Evolutionary conservation across 2,329 filamentous ascomycete species (phyloP).

Genomic region (Xylaria digitata): DNA sequence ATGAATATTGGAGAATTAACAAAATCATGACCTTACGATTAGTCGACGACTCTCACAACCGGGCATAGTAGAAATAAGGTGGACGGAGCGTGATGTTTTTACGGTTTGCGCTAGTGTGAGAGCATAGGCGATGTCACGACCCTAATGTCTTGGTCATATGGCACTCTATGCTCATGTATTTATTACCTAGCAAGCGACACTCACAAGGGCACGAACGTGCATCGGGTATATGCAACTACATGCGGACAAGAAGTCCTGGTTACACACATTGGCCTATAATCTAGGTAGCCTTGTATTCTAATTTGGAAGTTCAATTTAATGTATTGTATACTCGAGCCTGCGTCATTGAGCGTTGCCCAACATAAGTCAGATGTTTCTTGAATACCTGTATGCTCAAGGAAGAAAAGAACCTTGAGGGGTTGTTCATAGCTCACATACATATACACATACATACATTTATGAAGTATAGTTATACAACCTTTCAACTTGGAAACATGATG

Average conservation of each 20-base stretch:
- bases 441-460: no score
- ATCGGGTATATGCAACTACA: not conserved
- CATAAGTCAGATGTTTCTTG: not conserved
- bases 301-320: conserved; percentile 14
- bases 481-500: no score
- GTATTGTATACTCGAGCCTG: conserved; percentile 3
- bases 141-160: not conserved
- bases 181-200: not conserved
- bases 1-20: conserved; percentile 14
- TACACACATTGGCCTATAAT: not conserved
- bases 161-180: not conserved
- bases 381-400: no score
- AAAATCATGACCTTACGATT: conserved; percentile 30
- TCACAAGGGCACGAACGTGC: conserved; percentile 1
- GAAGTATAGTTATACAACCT: no score
- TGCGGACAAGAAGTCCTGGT: not conserved
- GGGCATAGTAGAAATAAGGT: not conserved
- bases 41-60: conserved; percentile 6
- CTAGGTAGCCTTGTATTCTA: not conserved
- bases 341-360: not conserved
- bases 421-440: no score
- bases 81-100: conserved; percentile 11
- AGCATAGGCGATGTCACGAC: not conserved
- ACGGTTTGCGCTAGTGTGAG: not conserved
- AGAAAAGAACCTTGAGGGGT: no score